phyloP scores from a whole-genome alignment of 2,329 filamentous ascomycete species.

The Fusarium euwallaceae region DNA sequence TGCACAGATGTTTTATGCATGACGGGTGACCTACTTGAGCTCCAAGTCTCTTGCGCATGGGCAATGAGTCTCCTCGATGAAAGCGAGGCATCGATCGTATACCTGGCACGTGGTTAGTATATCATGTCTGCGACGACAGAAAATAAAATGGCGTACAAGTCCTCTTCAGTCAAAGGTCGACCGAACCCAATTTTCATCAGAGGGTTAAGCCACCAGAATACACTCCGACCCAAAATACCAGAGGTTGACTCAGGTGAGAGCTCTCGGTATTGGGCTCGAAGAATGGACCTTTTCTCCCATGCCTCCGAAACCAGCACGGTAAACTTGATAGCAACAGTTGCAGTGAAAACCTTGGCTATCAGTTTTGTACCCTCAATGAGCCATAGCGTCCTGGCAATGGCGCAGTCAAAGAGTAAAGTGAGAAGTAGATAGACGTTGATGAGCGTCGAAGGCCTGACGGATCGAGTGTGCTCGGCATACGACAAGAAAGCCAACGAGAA shows the following conservation, averaged over 20 bases:
- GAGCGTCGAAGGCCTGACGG: slow-evolving; percentile 21
- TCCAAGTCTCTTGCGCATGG: slow-evolving; percentile 7
- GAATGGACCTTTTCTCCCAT: slow-evolving; percentile 23
- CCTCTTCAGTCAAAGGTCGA: slow-evolving; percentile 10
- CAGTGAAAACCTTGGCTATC: slow-evolving; percentile 10
- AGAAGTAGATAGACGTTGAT: slow-evolving; percentile 27
- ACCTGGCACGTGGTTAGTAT: background rate
- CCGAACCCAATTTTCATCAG: slow-evolving; percentile 21
- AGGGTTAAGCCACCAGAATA: slow-evolving; percentile 31
- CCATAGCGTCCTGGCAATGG: slow-evolving; percentile 14
- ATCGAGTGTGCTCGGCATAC: slow-evolving; percentile 24
- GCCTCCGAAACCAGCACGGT: slow-evolving; percentile 17
- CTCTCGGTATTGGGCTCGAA: slow-evolving; percentile 16
- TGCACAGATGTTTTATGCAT: background rate
- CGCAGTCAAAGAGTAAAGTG: slow-evolving; percentile 14
- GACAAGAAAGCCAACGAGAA: slow-evolving; percentile 14
- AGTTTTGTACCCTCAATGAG: slow-evolving; percentile 2
- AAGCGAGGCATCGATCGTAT: slow-evolving; percentile 1
- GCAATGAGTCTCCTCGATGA: background rate
- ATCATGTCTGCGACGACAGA: too few relatives aligned
- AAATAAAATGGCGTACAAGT: slow-evolving; percentile 1
- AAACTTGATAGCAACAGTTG: slow-evolving; percentile 9
- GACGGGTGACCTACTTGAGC: background rate
- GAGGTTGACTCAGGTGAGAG: slow-evolving; percentile 23
- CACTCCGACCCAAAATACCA: slow-evolving; percentile 14